Conservation (phyloP, 768 basidiomycete genomes). For the Psilocybe cubensis region DNA sequence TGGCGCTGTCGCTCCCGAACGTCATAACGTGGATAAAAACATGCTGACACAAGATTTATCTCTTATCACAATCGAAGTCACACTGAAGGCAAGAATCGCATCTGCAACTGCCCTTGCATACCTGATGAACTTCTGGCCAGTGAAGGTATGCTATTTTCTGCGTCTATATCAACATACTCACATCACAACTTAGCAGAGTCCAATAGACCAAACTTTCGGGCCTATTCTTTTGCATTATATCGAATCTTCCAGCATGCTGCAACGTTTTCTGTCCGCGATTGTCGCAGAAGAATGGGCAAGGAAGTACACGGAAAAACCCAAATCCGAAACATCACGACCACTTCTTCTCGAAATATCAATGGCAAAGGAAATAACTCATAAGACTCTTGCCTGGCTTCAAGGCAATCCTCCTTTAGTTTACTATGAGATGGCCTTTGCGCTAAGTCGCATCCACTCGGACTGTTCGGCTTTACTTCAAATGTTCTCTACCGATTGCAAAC, state of each 20-base stretch:
- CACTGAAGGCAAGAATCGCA: conserved; percentile 79
- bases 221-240: conserved; percentile 81
- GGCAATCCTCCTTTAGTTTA: conserved; percentile 76
- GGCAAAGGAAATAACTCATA: conserved; percentile 69
- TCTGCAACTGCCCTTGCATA: conserved; percentile 78
- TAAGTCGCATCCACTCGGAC: conserved; percentile 80
- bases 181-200: conserved; percentile 27
- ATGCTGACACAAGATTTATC: conserved; percentile 92
- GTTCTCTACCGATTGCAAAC: conserved; percentile 86
- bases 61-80: conserved; percentile 74
- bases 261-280: conserved; percentile 83
- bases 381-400: conserved; percentile 76
- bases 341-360: conserved; percentile 62
- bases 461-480: conserved; percentile 80
- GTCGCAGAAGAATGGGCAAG: conserved; percentile 93
- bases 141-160: conserved; percentile 43
- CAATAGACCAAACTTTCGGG: conserved; percentile 69
- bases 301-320: conserved; percentile 41
- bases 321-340: conserved; percentile 22
- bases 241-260: conserved; percentile 88
- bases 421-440: conserved; percentile 86
- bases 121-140: conserved; percentile 70
- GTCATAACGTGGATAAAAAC: conserved; percentile 95
- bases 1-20: conserved; percentile 54
- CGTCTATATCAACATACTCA: not conserved